Conservation (phyloP, 2,329 filamentous ascomycete species). For the Tolypocladium endophyticum region DNA sequence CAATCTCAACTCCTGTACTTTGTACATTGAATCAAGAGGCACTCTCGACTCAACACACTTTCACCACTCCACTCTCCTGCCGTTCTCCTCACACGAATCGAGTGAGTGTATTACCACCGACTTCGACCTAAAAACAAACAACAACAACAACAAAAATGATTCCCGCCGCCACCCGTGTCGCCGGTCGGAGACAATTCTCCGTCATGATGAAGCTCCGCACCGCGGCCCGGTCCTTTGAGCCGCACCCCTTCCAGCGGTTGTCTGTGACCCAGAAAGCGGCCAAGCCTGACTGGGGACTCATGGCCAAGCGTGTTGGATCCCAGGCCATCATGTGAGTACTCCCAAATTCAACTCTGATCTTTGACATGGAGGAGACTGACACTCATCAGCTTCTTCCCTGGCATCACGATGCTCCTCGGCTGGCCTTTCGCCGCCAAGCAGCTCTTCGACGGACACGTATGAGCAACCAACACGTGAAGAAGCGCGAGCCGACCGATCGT, state of each 20-base stretch:
- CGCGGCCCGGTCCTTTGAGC: conserved; percentile 20
- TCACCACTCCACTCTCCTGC: neutral
- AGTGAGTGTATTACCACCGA: neutral
- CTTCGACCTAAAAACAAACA: neutral
- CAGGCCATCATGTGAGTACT: conserved; percentile 22
- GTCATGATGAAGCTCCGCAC: conserved; percentile 20
- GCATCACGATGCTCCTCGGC: conserved; percentile 20
- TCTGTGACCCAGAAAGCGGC: conserved; percentile 15
- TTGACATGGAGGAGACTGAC: neutral
- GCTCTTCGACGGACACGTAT: conserved; percentile 21
- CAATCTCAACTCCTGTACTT: neutral
- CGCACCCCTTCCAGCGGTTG: conserved; percentile 25
- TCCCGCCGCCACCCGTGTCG: conserved; percentile 16
- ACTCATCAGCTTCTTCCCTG: conserved; percentile 20
- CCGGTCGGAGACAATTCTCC: conserved; percentile 22
- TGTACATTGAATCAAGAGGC: neutral
- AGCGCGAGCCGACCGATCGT: neutral
- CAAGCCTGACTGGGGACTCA: conserved; percentile 19
- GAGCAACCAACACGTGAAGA: neutral
- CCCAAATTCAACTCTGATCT: neutral
- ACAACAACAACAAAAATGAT: conserved; percentile 11
- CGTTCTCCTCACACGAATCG: neutral
- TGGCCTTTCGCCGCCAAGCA: conserved; percentile 21
- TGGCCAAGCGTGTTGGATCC: conserved; percentile 19
- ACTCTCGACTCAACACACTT: neutral